A percentile compares a stretch with the other conserved stretches of the same genome.
Conservation (phyloP, 352 stramenopile species). For the Ophiocytium majus region DNA sequence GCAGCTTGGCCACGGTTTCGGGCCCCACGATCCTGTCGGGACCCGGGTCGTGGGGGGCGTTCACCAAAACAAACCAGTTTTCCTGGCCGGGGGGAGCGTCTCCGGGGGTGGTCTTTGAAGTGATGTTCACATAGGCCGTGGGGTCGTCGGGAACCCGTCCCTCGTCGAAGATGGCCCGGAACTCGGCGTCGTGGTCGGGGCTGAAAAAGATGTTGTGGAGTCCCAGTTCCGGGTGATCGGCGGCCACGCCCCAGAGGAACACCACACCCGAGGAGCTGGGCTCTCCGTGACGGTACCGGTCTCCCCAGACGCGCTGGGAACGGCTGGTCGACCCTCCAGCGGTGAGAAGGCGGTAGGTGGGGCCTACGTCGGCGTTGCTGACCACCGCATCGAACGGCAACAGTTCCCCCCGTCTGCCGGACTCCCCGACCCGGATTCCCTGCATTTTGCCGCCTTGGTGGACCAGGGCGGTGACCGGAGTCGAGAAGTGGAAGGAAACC, state of each 20-base stretch:
- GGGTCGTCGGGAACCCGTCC: background rate
- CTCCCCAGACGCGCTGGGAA: background rate
- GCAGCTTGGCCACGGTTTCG: no score
- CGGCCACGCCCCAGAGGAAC: background rate
- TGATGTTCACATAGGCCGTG: background rate
- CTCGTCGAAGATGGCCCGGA: background rate
- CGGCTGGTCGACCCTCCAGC: background rate
- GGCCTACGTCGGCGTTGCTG: no score
- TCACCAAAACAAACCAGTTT: slow-evolving; percentile 11
- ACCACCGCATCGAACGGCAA: background rate
- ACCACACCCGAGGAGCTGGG: background rate
- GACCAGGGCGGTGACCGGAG: background rate
- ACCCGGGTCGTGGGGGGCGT: background rate
- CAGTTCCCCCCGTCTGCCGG: background rate
- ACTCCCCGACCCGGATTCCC: background rate
- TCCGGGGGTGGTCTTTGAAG: background rate
- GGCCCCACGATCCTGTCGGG: no score
- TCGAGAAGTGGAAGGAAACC: background rate
- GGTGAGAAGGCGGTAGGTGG: no score
- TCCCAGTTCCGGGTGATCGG: background rate
- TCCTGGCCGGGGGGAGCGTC: background rate
- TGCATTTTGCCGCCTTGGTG: background rate
- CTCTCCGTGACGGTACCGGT: background rate
- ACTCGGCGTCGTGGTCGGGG: background rate
- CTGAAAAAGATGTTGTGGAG: background rate